phyloP scores from a whole-genome alignment of 2,329 filamentous ascomycete species.

The Fusarium liriodendri region DNA sequence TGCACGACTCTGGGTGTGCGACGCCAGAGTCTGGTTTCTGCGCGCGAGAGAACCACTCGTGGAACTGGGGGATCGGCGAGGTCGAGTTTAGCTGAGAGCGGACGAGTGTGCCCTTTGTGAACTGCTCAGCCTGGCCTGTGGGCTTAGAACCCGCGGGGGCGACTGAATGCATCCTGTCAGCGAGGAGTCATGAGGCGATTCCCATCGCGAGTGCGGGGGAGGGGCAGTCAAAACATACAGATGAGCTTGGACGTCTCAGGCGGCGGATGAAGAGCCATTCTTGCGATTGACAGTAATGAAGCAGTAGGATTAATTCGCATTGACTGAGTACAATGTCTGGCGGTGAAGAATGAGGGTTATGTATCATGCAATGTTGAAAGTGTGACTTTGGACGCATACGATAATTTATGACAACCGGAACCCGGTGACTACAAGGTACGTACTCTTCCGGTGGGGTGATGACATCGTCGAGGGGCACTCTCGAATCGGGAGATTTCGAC shows the following conservation, averaged over 20 bases:
- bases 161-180: constrained; percentile 53
- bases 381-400: constrained; percentile 19
- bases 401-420: constrained; percentile 13
- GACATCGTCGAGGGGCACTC: constrained; percentile 32
- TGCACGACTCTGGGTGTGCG: constrained; percentile 87
- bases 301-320: constrained; percentile 38
- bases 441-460: constrained; percentile 32
- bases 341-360: constrained; percentile 1
- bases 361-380: constrained; percentile 26
- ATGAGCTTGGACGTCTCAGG: constrained; percentile 59
- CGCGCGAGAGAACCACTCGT: constrained; percentile 86
- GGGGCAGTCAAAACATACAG: constrained; percentile 51
- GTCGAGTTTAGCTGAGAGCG: constrained; percentile 68
- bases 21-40: constrained; percentile 63
- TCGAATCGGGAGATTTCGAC: constrained; percentile 14
- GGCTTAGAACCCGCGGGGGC: constrained; percentile 71
- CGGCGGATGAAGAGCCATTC: constrained; percentile 59
- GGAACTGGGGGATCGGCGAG: constrained; percentile 85
- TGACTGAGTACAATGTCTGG: background rate
- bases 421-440: constrained; percentile 18
- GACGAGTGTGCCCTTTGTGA: constrained; percentile 72
- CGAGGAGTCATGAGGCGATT: constrained; percentile 14
- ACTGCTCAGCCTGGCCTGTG: constrained; percentile 78
- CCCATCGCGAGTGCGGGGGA: background rate
- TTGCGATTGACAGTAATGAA: constrained; percentile 42